phyloP scores from a whole-genome alignment of 768 basidiomycete species.

The Cytidiella melzeri region DNA sequence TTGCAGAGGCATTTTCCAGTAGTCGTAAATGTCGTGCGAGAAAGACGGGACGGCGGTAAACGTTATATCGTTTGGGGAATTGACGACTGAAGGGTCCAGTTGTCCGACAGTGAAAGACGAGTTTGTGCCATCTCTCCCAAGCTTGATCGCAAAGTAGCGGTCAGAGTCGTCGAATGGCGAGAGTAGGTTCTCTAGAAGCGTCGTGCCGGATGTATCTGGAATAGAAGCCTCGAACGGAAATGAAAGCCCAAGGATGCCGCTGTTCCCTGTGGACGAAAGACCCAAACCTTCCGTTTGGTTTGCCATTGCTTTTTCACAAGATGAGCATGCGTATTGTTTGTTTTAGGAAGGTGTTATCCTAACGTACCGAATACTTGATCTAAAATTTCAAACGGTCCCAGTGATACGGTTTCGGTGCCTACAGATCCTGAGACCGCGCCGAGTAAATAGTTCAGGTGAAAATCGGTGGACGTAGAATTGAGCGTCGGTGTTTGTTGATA shows the following conservation, averaged over 20 bases:
- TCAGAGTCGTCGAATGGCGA: slow-evolving; percentile 32
- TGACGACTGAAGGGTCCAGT: slow-evolving; percentile 34
- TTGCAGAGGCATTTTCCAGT: slow-evolving; percentile 51
- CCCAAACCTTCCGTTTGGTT: slow-evolving; percentile 37
- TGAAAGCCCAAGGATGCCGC: slow-evolving; percentile 50
- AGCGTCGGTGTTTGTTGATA: slow-evolving; percentile 31
- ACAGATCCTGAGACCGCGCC: slow-evolving; percentile 44
- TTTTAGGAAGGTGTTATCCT: no score
- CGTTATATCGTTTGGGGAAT: slow-evolving; percentile 27
- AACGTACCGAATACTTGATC: slow-evolving; percentile 43
- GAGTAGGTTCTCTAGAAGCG: slow-evolving; percentile 44
- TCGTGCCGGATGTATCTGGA: slow-evolving; percentile 33
- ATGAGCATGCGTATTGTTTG: no score
- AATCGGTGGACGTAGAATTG: slow-evolving; percentile 28
- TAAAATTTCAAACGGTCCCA: slow-evolving; percentile 40
- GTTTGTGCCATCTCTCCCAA: slow-evolving; percentile 30
- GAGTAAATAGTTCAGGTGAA: slow-evolving; percentile 43
- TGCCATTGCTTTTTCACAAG: slow-evolving; percentile 33
- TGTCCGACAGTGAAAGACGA: slow-evolving; percentile 50
- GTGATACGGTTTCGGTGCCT: slow-evolving; percentile 38
- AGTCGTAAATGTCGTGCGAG: slow-evolving; percentile 33
- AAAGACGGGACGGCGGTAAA: slow-evolving; percentile 34
- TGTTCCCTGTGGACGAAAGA: slow-evolving; percentile 41
- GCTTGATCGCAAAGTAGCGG: slow-evolving; percentile 46
- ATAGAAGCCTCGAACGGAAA: slow-evolving; percentile 47